Percentiles rank a stretch among this genome's conserved stretches.
phyloP scores from a whole-genome alignment of 129 eudicot species.

The Chrysanthemum seticuspe region DNA sequence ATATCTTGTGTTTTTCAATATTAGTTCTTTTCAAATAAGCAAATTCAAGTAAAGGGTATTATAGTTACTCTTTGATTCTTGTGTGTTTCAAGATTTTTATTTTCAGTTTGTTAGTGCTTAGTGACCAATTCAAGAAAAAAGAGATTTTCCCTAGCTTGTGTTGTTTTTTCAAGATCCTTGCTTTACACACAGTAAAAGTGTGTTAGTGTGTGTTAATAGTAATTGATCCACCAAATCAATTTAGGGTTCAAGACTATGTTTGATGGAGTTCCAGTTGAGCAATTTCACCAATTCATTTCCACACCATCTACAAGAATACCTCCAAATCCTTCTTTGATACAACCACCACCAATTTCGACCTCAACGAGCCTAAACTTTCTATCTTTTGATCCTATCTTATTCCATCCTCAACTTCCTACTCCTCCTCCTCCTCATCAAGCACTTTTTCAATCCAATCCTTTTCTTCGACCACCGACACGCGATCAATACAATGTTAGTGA shows the following conservation, averaged over 20 bases:
- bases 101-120: background rate
- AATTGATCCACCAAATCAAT: conserved; percentile 2
- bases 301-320: conserved; percentile 52
- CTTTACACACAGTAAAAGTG: conserved; percentile 20
- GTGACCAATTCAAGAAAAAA: conserved; percentile 17
- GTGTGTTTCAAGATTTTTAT: conserved; percentile 17
- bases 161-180: conserved; percentile 16
- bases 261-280: conserved; percentile 70
- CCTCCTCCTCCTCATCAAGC: conserved; percentile 39
- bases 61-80: background rate
- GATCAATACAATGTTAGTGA: conserved; percentile 10
- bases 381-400: conserved; percentile 38
- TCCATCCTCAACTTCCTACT: conserved; percentile 36
- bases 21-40: background rate
- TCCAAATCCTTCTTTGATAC: conserved; percentile 38
- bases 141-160: background rate
- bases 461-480: conserved; percentile 16
- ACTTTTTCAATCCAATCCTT: conserved; percentile 24
- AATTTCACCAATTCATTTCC: conserved; percentile 65
- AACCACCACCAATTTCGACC: conserved; percentile 32
- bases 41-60: conserved; percentile 16
- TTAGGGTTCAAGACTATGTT: conserved; percentile 45
- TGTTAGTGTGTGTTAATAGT: conserved; percentile 17
- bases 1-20: conserved; percentile 21
- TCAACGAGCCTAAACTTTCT: conserved; percentile 29